Evolutionary conservation across 1,284 basidiomycete species (phyloP), one percentile per base, ranked within the genome.

Genomic region (Pyrrhoderma lamaoense): DNA sequence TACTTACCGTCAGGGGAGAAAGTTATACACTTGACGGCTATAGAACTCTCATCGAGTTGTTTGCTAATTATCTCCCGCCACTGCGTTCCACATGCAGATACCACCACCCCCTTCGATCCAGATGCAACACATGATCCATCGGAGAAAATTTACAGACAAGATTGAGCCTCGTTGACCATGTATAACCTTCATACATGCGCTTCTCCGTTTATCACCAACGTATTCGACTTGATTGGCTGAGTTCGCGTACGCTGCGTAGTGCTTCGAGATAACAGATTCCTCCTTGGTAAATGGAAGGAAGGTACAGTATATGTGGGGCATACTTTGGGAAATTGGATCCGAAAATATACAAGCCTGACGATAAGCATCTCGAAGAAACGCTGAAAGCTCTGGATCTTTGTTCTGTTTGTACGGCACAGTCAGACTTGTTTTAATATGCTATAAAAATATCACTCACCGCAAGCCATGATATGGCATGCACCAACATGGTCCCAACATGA

Each of bases 211-310:
- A 5, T 5, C 5, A 5, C 27, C 27, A 31, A 5, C 11, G 27
- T 31, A 31, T 5, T 31, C 27, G 11, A 31, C 27, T 11, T 31
- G 27, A 11, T 5, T 5, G 11, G 27, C 27, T 11, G 27, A 11
- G 27, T 31, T 31, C 5, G 27, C 5, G 27, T 31, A 31, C 5
- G 11, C 27, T 5, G 27, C 5, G 22, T 47, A 47, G 22, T 23
- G 34, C 9, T 19, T 22, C 16, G 25, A 5, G 8, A 47, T 18
- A 14, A 8, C 18, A 4, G 45, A 47, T 31, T 18, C 36, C 56
- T 51, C 8, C 18, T 59, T 59, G 16, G 56, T 47, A 47, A 60
- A 7, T 7, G 38, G 38, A 14, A 40, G 21, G 8, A 22, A 8
- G 5, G 38, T 7, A 40, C 5, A 18, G 19, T 46, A 46, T 3